Conservation (phyloP, 2,329 filamentous ascomycete species). For the Pseudogymnoascus sp. region DNA sequence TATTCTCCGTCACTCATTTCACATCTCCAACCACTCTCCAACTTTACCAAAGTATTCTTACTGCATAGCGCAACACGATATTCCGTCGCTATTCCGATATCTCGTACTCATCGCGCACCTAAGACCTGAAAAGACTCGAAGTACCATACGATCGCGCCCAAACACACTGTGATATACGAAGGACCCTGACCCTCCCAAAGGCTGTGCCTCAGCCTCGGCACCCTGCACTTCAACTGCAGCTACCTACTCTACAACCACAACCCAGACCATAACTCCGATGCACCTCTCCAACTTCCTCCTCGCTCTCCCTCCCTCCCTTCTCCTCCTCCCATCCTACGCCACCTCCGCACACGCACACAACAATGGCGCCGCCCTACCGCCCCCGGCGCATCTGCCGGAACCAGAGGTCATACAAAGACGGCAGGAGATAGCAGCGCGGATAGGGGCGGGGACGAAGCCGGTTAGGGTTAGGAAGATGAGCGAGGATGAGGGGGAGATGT, state of each 20-base stretch:
- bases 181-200: not conserved
- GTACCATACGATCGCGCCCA: not conserved
- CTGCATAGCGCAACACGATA: not conserved
- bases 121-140: not conserved
- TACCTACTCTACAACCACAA: not conserved
- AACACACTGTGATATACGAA: not conserved
- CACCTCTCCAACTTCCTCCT: conserved; percentile 30
- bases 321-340: conserved; percentile 35
- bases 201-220: not conserved
- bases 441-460: conserved; percentile 34
- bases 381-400: conserved; percentile 33
- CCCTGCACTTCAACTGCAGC: not conserved
- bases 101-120: not conserved
- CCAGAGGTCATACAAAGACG: conserved; percentile 32
- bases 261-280: conserved; percentile 28
- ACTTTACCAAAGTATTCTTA: not conserved
- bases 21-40: not conserved
- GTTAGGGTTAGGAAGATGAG: conserved; percentile 65
- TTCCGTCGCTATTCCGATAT: not conserved
- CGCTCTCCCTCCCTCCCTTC: conserved; percentile 35
- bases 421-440: conserved; percentile 31
- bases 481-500: conserved; percentile 62
- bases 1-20: not conserved
- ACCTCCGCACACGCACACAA: conserved; percentile 26
- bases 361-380: conserved; percentile 35